Evolutionary conservation across 768 basidiomycete species (phyloP).

Genomic region (Naganishia randhawae): DNA sequence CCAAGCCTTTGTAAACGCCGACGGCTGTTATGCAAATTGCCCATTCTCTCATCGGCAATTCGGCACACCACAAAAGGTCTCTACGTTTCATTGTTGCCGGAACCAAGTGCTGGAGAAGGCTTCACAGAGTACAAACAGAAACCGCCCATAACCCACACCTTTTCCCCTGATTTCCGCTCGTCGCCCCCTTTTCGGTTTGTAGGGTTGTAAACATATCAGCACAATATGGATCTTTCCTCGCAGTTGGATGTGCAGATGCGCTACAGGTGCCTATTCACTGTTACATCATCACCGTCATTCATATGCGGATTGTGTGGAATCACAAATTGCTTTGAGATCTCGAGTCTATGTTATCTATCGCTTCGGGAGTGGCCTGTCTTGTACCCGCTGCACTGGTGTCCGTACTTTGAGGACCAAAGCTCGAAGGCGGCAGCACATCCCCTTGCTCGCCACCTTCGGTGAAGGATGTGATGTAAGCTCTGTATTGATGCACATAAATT

Average conservation of each 20-base stretch:
- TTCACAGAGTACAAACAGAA: background rate
- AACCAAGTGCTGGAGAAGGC: slow-evolving; percentile 29
- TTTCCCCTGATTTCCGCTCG: background rate
- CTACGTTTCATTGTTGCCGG: background rate
- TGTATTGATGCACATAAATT: background rate
- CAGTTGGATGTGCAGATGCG: background rate
- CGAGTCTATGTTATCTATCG: background rate
- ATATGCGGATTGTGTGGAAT: background rate
- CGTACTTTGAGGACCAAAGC: slow-evolving; percentile 19
- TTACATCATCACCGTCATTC: background rate
- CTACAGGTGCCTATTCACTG: background rate
- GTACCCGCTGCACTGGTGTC: slow-evolving; percentile 16
- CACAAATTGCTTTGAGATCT: slow-evolving; percentile 1
- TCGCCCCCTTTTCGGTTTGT: background rate
- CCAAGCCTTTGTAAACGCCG: slow-evolving; percentile 69
- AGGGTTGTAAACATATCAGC: background rate
- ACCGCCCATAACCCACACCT: background rate
- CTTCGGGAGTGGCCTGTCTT: slow-evolving; percentile 24
- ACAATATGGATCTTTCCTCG: background rate
- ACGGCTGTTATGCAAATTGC: slow-evolving; percentile 20
- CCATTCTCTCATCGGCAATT: background rate
- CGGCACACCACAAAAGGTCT: background rate
- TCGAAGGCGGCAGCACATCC: slow-evolving; percentile 39
- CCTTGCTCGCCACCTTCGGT: slow-evolving; percentile 40
- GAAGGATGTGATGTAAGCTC: slow-evolving; percentile 48